A percentile compares a stretch with the other conserved stretches of the same genome.
These are phyloP conservation scores for Trichaptum fuscoviolaceum DNA, from an alignment of 768 basidiomycete genomes.

Conservation along the genomic window DNA sequence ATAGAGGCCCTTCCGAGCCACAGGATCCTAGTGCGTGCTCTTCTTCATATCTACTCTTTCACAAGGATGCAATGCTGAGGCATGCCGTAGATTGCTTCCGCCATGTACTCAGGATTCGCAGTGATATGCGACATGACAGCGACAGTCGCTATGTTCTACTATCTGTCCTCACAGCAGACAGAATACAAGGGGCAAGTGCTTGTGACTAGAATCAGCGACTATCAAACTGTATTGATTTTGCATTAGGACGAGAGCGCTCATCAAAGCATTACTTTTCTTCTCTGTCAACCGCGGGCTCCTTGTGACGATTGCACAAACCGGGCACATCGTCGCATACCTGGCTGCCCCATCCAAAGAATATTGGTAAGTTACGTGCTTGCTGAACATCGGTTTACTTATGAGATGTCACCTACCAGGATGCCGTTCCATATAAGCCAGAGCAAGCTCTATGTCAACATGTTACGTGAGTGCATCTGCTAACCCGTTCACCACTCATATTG, in stretches of 20 bases:
- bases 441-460: conserved; percentile 2
- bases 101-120: background rate
- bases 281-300: background rate
- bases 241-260: background rate
- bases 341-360: background rate
- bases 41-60: background rate
- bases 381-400: background rate
- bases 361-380: too few species aligned
- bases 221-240: background rate
- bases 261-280: background rate
- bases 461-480: background rate
- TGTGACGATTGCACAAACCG: background rate
- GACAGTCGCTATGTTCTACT: background rate
- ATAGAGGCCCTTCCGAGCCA: background rate
- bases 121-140: background rate
- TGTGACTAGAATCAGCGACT: background rate
- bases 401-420: background rate
- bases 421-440: background rate
- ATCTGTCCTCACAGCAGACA: background rate
- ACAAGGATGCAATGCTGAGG: background rate
- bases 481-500: background rate
- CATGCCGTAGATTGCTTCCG: background rate
- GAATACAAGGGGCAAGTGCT: background rate
- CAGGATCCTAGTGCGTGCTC: background rate
- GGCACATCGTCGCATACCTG: background rate